Percentiles rank a stretch among this genome's conserved stretches.
Evolutionary conservation across 1,139 yeast genomes (phyloP).

Genomic region (Wickerhamiella pararugosa): DNA sequence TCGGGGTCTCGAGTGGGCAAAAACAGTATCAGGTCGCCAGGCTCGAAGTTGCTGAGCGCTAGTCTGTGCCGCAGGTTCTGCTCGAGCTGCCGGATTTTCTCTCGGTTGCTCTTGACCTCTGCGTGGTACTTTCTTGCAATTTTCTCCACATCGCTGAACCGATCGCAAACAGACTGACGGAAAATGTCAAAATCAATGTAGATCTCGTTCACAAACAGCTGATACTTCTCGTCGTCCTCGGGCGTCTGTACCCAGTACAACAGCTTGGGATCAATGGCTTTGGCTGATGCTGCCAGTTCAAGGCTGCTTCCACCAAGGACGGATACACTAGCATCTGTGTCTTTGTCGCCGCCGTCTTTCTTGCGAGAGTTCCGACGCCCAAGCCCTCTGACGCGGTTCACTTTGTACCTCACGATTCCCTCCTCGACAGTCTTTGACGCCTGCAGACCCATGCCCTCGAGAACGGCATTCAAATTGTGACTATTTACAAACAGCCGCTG

Average conservation of each 20-base stretch:
- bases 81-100: conserved; percentile 24
- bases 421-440: conserved; percentile 22
- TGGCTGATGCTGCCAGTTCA: conserved; percentile 9
- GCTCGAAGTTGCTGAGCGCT: conserved; percentile 44
- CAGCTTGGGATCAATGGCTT: conserved; percentile 11
- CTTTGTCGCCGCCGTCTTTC: not conserved
- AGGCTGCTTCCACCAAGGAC: conserved; percentile 1
- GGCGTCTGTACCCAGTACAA: conserved; percentile 22
- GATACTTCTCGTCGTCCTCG: conserved; percentile 17
- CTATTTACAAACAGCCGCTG: conserved; percentile 26
- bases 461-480: conserved; percentile 38
- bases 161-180: conserved; percentile 49
- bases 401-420: conserved; percentile 16
- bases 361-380: conserved; percentile 6
- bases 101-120: conserved; percentile 45
- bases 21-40: conserved; percentile 66
- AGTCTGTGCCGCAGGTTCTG: conserved; percentile 36
- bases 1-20: conserved; percentile 53
- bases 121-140: conserved; percentile 74
- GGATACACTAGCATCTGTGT: not conserved
- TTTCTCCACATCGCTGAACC: conserved; percentile 85
- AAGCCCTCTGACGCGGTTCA: conserved; percentile 24
- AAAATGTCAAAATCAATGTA: conserved; percentile 38
- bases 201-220: conserved; percentile 22
- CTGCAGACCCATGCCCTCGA: conserved; percentile 67